Evolutionary conservation across 441 rosid species (phyloP), one percentile per base, ranked within the genome.

Genomic region (Macaranga tanarius): DNA sequence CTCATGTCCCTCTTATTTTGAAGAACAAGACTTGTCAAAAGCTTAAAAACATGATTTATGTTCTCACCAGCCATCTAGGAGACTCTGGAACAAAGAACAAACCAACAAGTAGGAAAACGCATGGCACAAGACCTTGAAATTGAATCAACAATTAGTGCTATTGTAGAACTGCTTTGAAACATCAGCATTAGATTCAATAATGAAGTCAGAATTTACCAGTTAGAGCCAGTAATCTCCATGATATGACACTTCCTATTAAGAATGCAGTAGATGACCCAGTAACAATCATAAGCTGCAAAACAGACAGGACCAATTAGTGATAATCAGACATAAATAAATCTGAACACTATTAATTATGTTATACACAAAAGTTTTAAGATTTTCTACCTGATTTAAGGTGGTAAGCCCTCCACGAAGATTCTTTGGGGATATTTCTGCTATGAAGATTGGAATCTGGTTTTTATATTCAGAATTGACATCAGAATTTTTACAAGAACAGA

Each of bases 391-490:
- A 80, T 94, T 94, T 68, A 89, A 67, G 45, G 99, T 87, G 54
- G 97, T 89, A 55, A 94, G 95, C 57, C 93, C 95, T 65, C 99
- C 96, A 8, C 97, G 84, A 10, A 92, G 95, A 84, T 90, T 84
- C 85, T 86, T 90, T 11, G 98, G 98, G 8, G 98, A 82, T 69
- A 94, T 92, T 84, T 94, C 98, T 64, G 98, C 95, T 64, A 94
- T 88, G 73, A 76, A 94, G 38, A 94, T 84, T 4, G 97, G 98
- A 10, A 94, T 86, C 98, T 92, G 79, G 61, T 66, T 38, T 64
- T 51, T 10, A 69, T 6, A 31, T 19, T 1, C 20, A 48, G n/a
- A 23, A 42, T 16, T 12, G 10, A 19, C 26, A 17, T 54, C 1
- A 56, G 6, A 17, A 7, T 26, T 44, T 31, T 38, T 69, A 3